Percentiles rank a stretch among this genome's conserved stretches.
Evolutionary conservation across 495 filamentous ascomycete species (phyloP).

Genomic region (Talaromyces liani): DNA sequence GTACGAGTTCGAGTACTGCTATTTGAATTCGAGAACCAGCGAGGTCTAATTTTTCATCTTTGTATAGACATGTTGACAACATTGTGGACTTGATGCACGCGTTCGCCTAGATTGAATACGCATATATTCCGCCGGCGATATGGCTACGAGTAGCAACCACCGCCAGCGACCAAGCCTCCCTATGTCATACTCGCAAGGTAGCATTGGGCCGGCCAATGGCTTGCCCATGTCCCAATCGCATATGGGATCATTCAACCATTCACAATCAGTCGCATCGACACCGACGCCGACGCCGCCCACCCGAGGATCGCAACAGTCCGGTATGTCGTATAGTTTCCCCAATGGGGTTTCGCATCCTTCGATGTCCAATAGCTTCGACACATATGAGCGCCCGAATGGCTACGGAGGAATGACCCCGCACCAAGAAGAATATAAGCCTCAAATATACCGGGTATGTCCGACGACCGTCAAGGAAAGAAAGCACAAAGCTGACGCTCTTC

Average conservation of each 20-base stretch:
- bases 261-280: conserved; percentile 46
- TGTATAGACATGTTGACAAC: not conserved
- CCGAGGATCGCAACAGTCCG: conserved; percentile 35
- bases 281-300: conserved; percentile 47
- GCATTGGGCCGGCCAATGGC: conserved; percentile 33
- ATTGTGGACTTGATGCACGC: conserved; percentile 1
- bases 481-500: conserved; percentile 8
- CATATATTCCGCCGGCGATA: conserved; percentile 11
- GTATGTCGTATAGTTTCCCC: conserved; percentile 37
- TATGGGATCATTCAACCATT: conserved; percentile 43
- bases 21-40: not conserved
- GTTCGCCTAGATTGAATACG: not conserved
- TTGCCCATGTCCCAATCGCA: conserved; percentile 35
- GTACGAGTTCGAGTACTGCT: not conserved
- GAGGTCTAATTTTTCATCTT: not conserved
- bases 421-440: conserved; percentile 52
- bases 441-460: conserved; percentile 65
- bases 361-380: conserved; percentile 24
- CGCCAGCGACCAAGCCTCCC: conserved; percentile 28
- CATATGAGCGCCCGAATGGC: conserved; percentile 44
- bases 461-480: not conserved
- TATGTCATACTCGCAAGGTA: conserved; percentile 41
- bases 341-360: conserved; percentile 24
- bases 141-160: conserved; percentile 39
- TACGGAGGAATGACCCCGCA: conserved; percentile 38